phyloP scores from a whole-genome alignment of 345 rosid species.

The Bruguiera sexangula region DNA sequence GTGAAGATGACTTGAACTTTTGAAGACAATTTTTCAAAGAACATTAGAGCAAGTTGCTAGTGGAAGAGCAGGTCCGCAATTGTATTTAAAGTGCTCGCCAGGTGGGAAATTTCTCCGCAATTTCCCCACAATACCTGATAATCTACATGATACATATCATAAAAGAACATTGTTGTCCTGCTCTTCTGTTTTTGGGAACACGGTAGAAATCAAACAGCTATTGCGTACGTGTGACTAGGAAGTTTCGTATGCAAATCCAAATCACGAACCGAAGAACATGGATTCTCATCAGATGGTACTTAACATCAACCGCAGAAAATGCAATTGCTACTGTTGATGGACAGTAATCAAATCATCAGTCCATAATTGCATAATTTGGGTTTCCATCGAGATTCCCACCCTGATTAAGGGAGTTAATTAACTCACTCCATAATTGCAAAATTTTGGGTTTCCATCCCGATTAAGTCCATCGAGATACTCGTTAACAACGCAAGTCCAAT shows the following conservation, averaged over 20 bases:
- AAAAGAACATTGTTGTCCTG: neutral
- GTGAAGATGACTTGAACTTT: neutral
- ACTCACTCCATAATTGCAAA: too few relatives aligned
- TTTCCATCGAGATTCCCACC: too few relatives aligned
- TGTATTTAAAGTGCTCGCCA: slow-evolving; percentile 14
- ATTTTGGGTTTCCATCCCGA: too few relatives aligned
- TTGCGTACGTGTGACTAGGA: neutral
- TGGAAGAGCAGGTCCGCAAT: slow-evolving; percentile 1
- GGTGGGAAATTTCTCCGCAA: slow-evolving; percentile 15
- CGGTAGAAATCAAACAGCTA: neutral
- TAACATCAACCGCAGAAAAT: too few relatives aligned
- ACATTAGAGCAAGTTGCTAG: neutral
- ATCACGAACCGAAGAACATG: neutral
- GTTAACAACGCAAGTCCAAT: too few relatives aligned
- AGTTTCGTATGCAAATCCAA: slow-evolving; percentile 18
- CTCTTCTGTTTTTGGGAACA: neutral
- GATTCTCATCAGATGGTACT: too few relatives aligned
- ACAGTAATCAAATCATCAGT: too few relatives aligned
- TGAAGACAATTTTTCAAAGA: neutral
- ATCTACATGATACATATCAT: neutral
- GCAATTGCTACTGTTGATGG: too few relatives aligned
- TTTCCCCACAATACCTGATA: slow-evolving; percentile 3
- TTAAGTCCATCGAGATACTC: too few relatives aligned
- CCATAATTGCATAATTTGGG: too few relatives aligned
- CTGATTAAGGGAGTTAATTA: too few relatives aligned